Evolutionary conservation across 2,329 filamentous ascomycete genomes (phyloP).

Genomic region (Atkinsonella texensis): DNA sequence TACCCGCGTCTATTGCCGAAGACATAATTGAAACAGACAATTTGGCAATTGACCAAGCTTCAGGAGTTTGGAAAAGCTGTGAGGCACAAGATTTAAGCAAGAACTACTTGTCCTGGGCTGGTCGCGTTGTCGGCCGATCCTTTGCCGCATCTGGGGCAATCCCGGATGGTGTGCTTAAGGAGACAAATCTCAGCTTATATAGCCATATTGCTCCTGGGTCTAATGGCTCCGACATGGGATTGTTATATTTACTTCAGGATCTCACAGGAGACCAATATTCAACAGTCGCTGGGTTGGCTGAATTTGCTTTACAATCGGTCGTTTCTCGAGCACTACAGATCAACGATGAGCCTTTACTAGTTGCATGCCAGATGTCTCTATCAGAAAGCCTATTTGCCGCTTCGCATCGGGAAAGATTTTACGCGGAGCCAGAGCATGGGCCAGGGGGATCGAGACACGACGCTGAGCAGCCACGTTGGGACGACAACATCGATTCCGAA

Average conservation of each 20-base stretch:
- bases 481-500: conserved; percentile 27
- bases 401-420: conserved; percentile 45
- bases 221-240: conserved; percentile 48
- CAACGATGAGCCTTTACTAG: conserved; percentile 34
- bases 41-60: conserved; percentile 47
- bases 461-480: conserved; percentile 18
- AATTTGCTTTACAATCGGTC: conserved; percentile 44
- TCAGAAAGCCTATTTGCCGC: conserved; percentile 38
- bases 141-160: conserved; percentile 67
- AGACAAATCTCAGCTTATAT: conserved; percentile 43
- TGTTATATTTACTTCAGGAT: conserved; percentile 50
- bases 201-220: conserved; percentile 32
- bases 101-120: conserved; percentile 74
- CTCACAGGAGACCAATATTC: conserved; percentile 48
- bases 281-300: conserved; percentile 44
- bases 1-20: conserved; percentile 29
- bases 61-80: conserved; percentile 67
- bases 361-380: conserved; percentile 40
- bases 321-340: conserved; percentile 39
- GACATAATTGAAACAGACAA: conserved; percentile 61
- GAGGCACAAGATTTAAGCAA: conserved; percentile 48
- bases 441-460: neutral
- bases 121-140: conserved; percentile 68
- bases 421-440: conserved; percentile 41
- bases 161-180: conserved; percentile 45